phyloP scores from a whole-genome alignment of 768 basidiomycete genomes.

The Saitozyma podzolica region DNA sequence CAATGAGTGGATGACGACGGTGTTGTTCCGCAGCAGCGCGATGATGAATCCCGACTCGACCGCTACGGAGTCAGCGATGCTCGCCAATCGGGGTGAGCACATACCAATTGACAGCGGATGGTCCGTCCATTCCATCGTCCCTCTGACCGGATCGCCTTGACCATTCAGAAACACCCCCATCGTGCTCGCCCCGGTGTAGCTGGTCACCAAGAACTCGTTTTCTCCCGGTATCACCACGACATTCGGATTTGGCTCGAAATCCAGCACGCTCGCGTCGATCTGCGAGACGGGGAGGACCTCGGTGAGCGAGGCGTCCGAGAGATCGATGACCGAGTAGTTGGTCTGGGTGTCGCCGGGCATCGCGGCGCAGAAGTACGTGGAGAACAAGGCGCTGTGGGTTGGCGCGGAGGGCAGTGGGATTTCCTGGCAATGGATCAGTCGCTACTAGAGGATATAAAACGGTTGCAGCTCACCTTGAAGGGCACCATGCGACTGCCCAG shows the following conservation, averaged over 20 bases:
- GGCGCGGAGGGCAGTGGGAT: constrained; percentile 50
- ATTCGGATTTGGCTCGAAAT: constrained; percentile 51
- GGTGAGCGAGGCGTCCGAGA: constrained; percentile 68
- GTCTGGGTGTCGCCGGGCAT: constrained; percentile 21
- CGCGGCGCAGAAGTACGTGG: constrained; percentile 43
- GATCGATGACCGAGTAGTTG: constrained; percentile 73
- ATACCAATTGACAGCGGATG: constrained; percentile 75
- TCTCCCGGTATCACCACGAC: constrained; percentile 70
- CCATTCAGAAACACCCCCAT: constrained; percentile 84
- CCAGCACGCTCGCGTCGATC: constrained; percentile 53
- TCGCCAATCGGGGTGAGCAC: constrained; percentile 47
- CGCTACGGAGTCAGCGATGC: constrained; percentile 55
- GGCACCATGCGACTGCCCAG: constrained; percentile 40
- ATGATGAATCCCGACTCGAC: constrained; percentile 80
- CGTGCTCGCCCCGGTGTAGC: constrained; percentile 76
- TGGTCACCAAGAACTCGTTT: constrained; percentile 80
- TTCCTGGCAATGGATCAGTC: constrained; percentile 38
- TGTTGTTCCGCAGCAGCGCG: constrained; percentile 73
- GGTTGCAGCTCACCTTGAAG: constrained; percentile 31
- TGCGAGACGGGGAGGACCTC: constrained; percentile 80
- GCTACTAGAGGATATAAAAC: not conserved
- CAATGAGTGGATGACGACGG: constrained; percentile 77
- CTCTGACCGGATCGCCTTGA: constrained; percentile 82
- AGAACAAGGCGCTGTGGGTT: constrained; percentile 33
- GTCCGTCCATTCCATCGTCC: constrained; percentile 80